Conservation (phyloP, 164 flowering plant genomes). For the Hamamelis virginiana region DNA sequence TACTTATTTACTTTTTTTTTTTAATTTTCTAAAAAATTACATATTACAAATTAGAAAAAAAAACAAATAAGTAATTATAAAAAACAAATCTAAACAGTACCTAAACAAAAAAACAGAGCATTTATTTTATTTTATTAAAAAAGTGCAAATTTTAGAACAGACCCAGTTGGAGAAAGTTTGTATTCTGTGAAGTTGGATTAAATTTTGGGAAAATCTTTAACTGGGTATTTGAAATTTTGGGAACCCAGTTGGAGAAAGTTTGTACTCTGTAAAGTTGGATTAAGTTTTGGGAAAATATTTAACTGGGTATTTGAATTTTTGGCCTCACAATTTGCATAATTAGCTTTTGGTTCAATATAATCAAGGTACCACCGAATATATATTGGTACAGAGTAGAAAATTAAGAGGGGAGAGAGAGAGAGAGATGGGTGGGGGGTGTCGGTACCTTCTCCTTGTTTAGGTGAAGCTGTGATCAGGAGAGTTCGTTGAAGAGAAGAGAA, state of each 20-base stretch:
- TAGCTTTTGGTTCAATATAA: too few relatives aligned
- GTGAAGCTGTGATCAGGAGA: conserved; percentile 43
- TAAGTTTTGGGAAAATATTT: not conserved
- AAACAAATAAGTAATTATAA: too few relatives aligned
- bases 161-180: not conserved
- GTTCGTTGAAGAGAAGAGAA: conserved; percentile 40
- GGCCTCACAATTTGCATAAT: too few relatives aligned
- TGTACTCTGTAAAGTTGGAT: not conserved
- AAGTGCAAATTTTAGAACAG: not conserved
- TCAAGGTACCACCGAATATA: too few relatives aligned
- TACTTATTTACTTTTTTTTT: too few relatives aligned
- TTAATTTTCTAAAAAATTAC: too few relatives aligned
- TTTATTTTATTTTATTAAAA: not conserved
- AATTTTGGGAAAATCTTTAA: not conserved
- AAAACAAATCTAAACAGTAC: too few relatives aligned
- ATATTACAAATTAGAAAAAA: too few relatives aligned
- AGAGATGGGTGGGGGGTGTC: not conserved
- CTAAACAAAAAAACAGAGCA: not conserved
- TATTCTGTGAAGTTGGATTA: not conserved
- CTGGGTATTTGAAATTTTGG: not conserved
- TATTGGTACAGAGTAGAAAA: too few relatives aligned
- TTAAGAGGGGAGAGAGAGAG: not conserved
- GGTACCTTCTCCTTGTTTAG: conserved; percentile 40
- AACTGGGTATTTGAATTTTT: not conserved
- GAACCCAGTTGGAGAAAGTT: not conserved